Evolutionary conservation across 1,139 yeast species (phyloP), one percentile per base, ranked within the genome.

Genomic region (Candida tetrigidarum): DNA sequence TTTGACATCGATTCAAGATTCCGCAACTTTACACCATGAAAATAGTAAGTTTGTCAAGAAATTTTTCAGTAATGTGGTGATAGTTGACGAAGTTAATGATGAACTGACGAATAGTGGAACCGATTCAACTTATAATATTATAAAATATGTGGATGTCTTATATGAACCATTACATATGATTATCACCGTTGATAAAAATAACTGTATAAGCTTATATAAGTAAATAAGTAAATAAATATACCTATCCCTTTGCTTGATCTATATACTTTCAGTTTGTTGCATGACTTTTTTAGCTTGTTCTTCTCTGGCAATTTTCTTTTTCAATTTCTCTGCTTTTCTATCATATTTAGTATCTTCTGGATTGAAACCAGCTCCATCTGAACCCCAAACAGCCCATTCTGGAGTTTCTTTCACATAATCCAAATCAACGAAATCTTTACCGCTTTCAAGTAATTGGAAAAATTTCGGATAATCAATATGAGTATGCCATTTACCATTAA

Each of bases 311-410:
- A 60, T 44, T 46, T 64, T 74, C 56, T 71, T 75, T 61, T 74
- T 78, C 54, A 67, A 59, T 63, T 80, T 82, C 59, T 84, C 86
- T 30, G 86, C 86, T 61, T 84, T 85, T 56, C 88, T 76, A 55
- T 80, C 83, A 53, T 69, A 84, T 55, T 82, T 78, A 1, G 82
- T 80, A 64, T 91, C 97, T 5, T 76, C 87, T 1, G 98, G 98
- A 54, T 85, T 89, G 69, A 91, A 91, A 0, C 98, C 98, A 9
- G 92, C 96, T 54, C 83, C 81, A 9, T 78, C 78, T 19, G 93
- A 81, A 1, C 96, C 97, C 80, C 90, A 91, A 45, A 84, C 76
- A 0, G 97, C 97, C 96, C 96, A 91, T 35, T 76, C 82, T 0
- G 96, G 97, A 1, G 97, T 90, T 53, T 84, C 85, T 15, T 83